Conservation (phyloP, 1,284 basidiomycete genomes). For the Wolfiporia cocos region DNA sequence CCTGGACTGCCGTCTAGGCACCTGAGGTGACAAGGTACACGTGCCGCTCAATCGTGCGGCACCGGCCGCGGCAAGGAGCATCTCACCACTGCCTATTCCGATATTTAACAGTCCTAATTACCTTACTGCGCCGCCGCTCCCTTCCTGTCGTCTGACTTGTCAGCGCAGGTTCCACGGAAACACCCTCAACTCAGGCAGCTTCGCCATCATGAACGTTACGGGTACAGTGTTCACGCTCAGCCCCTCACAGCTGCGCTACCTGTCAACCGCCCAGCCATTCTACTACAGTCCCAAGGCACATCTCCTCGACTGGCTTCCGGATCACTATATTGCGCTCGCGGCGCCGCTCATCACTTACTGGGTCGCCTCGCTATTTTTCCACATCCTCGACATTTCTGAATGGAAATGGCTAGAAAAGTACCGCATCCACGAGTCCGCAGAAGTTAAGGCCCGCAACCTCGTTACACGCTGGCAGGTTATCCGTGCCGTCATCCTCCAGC, state of each 20-base stretch:
- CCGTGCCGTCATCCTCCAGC: slow-evolving; percentile 31
- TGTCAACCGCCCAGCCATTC: slow-evolving; percentile 18
- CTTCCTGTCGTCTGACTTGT: background rate
- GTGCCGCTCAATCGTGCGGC: too few species aligned
- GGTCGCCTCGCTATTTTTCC: slow-evolving; percentile 77
- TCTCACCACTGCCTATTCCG: too few species aligned
- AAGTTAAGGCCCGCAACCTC: slow-evolving; percentile 75
- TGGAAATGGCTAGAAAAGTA: slow-evolving; percentile 81
- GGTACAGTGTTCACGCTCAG: slow-evolving; percentile 13
- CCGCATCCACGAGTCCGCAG: slow-evolving; percentile 84
- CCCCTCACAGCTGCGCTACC: slow-evolving; percentile 19
- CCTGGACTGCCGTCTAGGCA: too few species aligned
- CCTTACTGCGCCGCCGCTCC: background rate
- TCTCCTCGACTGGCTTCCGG: slow-evolving; percentile 33
- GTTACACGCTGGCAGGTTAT: slow-evolving; percentile 81
- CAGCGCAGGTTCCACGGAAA: background rate
- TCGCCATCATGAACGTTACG: slow-evolving; percentile 21
- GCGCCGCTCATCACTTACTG: slow-evolving; percentile 88
- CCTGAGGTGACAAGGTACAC: too few species aligned
- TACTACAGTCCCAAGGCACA: slow-evolving; percentile 20
- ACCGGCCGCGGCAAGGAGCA: too few species aligned
- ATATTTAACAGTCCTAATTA: too few species aligned
- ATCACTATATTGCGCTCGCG: slow-evolving; percentile 69
- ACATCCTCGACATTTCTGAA: slow-evolving; percentile 70
- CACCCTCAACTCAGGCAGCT: background rate